phyloP scores from a whole-genome alignment of 305 asterid genomes.

The Stenogyne calaminthoides region DNA sequence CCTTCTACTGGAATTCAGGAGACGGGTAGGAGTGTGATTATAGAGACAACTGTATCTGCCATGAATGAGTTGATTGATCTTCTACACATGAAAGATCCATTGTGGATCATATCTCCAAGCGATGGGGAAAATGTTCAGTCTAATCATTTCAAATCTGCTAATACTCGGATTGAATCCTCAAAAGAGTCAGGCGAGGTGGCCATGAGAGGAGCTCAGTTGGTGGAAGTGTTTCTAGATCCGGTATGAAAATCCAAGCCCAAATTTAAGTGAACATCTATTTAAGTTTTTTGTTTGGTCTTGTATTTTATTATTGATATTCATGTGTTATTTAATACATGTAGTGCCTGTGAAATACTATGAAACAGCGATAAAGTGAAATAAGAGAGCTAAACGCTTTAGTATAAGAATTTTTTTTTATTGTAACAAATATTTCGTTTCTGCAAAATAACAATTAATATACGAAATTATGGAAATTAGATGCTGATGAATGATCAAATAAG shows the following conservation, averaged over 20 bases:
- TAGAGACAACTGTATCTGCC: constrained; percentile 42
- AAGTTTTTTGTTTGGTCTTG: neutral
- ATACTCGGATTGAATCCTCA: constrained; percentile 62
- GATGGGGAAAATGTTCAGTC: constrained; percentile 42
- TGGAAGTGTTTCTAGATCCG: constrained; percentile 50
- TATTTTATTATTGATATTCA: neutral
- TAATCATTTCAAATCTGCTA: constrained; percentile 32
- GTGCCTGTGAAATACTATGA: neutral
- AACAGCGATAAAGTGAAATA: neutral
- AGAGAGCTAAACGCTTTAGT: neutral
- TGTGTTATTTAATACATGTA: neutral
- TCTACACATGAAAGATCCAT: constrained; percentile 44
- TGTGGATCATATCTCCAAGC: constrained; percentile 47
- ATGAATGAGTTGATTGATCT: constrained; percentile 59
- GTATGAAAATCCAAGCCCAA: constrained; percentile 27
- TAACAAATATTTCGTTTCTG: neutral
- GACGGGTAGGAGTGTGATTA: constrained; percentile 34
- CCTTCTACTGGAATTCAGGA: constrained; percentile 31
- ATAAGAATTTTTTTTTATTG: too few relatives aligned
- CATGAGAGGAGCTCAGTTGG: constrained; percentile 40
- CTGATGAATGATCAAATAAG: neutral
- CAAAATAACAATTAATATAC: too few relatives aligned
- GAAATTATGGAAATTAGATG: neutral
- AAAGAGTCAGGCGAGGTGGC: constrained; percentile 56
- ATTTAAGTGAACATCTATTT: neutral